phyloP scores from a whole-genome alignment of 2,329 filamentous ascomycete species.

The Botryotinia calthae region DNA sequence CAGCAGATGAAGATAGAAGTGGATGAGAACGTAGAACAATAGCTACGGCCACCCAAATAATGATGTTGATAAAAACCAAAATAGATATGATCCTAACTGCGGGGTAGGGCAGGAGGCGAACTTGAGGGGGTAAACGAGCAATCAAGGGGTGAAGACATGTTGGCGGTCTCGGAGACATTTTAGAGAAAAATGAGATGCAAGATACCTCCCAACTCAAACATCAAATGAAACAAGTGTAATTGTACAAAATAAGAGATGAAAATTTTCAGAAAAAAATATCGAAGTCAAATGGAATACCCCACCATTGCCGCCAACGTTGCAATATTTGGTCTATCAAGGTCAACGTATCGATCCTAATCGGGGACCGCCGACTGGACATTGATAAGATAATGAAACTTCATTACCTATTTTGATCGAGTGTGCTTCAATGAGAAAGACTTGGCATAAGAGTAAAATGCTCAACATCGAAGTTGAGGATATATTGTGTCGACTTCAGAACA shows the following conservation, averaged over 20 bases:
- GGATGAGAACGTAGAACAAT: slow-evolving; percentile 53
- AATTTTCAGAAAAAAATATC: not conserved
- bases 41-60: slow-evolving; percentile 55
- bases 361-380: not conserved
- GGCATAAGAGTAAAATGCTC: not conserved
- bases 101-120: slow-evolving; percentile 29
- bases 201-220: not conserved
- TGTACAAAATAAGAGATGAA: not conserved
- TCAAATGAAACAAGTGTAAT: not conserved
- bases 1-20: slow-evolving; percentile 71
- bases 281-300: slow-evolving; percentile 5
- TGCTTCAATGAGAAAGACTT: not conserved
- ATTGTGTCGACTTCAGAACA: not conserved
- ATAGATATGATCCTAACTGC: slow-evolving; percentile 47
- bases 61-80: slow-evolving; percentile 51
- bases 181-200: not conserved
- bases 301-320: not conserved
- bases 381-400: slow-evolving; percentile 17
- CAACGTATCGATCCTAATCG: slow-evolving; percentile 4
- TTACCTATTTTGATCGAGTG: slow-evolving; percentile 13
- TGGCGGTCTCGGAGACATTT: slow-evolving; percentile 18
- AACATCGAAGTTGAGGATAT: not conserved
- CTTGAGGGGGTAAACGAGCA: slow-evolving; percentile 17
- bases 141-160: slow-evolving; percentile 20
- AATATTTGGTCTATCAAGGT: not conserved